Conservation (phyloP, 2,329 filamentous ascomycete species). For the Diaporthe humulicola region DNA sequence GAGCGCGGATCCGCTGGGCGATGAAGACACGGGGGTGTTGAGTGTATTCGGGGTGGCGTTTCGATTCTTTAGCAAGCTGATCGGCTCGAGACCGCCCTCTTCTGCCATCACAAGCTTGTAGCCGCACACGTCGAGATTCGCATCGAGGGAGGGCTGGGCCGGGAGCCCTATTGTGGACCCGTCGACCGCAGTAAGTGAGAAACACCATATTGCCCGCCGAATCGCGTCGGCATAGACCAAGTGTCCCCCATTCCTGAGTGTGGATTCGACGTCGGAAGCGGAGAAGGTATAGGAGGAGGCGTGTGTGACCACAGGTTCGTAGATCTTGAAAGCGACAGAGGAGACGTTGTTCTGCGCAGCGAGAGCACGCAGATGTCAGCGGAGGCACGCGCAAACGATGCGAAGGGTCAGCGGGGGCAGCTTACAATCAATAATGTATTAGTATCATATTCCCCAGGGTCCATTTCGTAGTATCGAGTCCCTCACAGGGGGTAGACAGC, state of each 20-base stretch:
- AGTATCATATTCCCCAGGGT: conserved; percentile 73
- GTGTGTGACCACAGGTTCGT: conserved; percentile 62
- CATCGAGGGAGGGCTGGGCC: conserved; percentile 50
- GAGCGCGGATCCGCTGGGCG: conserved; percentile 55
- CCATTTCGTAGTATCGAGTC: conserved; percentile 63
- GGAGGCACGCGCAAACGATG: conserved; percentile 1
- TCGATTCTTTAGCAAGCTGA: conserved; percentile 61
- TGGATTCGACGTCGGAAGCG: conserved; percentile 65
- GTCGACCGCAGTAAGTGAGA: conserved; percentile 61
- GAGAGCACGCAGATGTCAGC: conserved; percentile 39
- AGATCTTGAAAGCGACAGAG: conserved; percentile 67
- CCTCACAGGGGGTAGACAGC: conserved; percentile 40
- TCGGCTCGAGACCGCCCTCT: conserved; percentile 65
- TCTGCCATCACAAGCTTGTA: conserved; percentile 60
- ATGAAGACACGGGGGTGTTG: conserved; percentile 62
- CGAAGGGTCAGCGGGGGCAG: conserved; percentile 35
- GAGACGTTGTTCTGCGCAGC: conserved; percentile 66
- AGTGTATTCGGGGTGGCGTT: conserved; percentile 53
- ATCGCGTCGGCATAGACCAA: conserved; percentile 66
- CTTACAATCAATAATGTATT: conserved; percentile 71
- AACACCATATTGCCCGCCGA: conserved; percentile 67
- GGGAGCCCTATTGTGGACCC: conserved; percentile 45
- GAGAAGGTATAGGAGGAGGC: conserved; percentile 59
- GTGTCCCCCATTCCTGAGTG: conserved; percentile 65
- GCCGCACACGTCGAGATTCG: conserved; percentile 58